Evolutionary conservation across 2,329 filamentous ascomycete genomes (phyloP).

Genomic region (Beauveria rudraprayagi): DNA sequence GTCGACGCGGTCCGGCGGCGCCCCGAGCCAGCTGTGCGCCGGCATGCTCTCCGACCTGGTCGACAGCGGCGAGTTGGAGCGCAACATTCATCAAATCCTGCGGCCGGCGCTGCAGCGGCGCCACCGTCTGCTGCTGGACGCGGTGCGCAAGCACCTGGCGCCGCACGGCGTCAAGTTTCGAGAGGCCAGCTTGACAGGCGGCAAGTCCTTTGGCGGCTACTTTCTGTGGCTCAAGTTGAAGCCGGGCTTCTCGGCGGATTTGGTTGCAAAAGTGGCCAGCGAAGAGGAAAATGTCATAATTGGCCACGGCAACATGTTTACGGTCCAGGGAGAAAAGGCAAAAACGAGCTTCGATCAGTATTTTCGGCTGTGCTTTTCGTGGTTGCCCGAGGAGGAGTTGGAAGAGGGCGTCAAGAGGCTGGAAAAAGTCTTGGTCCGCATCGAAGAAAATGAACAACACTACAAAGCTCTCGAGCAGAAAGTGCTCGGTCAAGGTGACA

Average conservation of each 20-base stretch:
- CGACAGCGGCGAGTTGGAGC: constrained; percentile 32
- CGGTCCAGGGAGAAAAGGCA: constrained; percentile 50
- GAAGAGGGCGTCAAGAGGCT: constrained; percentile 60
- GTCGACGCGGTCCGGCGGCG: constrained; percentile 48
- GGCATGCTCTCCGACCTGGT: constrained; percentile 44
- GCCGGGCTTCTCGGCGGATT: constrained; percentile 37
- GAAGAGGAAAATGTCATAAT: constrained; percentile 59
- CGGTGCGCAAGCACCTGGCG: constrained; percentile 50
- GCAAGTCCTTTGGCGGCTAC: constrained; percentile 64
- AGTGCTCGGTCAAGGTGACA: background rate
- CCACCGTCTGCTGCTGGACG: constrained; percentile 44
- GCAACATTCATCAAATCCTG: constrained; percentile 33
- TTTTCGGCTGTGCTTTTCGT: constrained; percentile 63
- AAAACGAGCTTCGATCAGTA: constrained; percentile 48
- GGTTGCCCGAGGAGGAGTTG: constrained; percentile 59
- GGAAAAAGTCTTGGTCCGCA: constrained; percentile 34
- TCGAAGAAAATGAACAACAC: constrained; percentile 21
- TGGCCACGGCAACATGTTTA: constrained; percentile 62
- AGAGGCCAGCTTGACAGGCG: constrained; percentile 29
- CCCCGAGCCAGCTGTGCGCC: constrained; percentile 47
- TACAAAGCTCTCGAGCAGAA: constrained; percentile 17
- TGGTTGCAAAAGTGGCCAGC: constrained; percentile 49
- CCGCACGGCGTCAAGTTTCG: constrained; percentile 50
- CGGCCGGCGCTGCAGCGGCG: constrained; percentile 38
- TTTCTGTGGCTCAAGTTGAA: constrained; percentile 75